Conservation (phyloP, 2,329 filamentous ascomycete genomes). For the Akanthomyces muscarius region DNA sequence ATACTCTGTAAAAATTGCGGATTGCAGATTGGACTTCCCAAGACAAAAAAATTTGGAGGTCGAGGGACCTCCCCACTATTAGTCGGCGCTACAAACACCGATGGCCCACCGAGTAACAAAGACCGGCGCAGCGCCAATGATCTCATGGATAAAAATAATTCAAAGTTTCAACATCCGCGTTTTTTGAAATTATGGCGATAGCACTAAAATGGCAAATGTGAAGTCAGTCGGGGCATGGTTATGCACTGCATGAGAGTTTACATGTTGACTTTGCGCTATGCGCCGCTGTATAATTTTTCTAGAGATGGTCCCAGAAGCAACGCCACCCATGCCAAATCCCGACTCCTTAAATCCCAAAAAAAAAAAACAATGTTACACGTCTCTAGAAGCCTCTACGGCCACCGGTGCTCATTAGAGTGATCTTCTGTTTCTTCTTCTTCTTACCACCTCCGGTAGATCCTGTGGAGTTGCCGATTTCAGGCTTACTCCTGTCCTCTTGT, state of each 20-base stretch:
- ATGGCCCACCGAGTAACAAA: not conserved
- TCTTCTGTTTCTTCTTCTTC: conserved; percentile 71
- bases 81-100: conserved; percentile 12
- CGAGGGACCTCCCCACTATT: conserved; percentile 16
- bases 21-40: not conserved
- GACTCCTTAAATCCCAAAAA: not conserved
- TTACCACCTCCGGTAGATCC: conserved; percentile 41
- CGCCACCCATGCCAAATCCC: conserved; percentile 14
- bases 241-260: not conserved
- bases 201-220: not conserved
- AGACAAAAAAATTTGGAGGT: conserved; percentile 12
- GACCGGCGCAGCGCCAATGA: not conserved
- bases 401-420: conserved; percentile 67
- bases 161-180: not conserved
- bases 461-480: conserved; percentile 18
- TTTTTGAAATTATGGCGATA: not conserved
- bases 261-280: not conserved
- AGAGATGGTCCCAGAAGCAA: conserved; percentile 1
- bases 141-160: not conserved
- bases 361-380: not conserved
- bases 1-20: conserved; percentile 25
- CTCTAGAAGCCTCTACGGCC: conserved; percentile 44
- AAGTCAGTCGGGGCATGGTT: not conserved
- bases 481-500: conserved; percentile 19
- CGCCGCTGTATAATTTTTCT: not conserved